phyloP scores from a whole-genome alignment of 345 rosid genomes.

The Pelargonium nanum region DNA sequence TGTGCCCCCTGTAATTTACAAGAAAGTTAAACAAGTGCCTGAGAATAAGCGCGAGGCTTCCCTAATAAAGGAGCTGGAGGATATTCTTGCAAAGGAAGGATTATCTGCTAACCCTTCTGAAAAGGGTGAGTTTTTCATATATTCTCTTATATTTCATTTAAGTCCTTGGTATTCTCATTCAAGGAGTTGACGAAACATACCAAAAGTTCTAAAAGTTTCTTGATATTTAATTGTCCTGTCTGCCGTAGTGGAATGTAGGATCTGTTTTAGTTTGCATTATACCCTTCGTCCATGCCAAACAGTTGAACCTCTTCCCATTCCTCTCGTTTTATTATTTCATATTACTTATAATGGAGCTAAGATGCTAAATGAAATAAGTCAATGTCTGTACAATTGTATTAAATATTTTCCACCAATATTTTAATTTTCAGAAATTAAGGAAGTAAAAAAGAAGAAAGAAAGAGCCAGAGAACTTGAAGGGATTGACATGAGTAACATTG shows the following conservation, averaged over 20 bases:
- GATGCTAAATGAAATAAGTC: neutral
- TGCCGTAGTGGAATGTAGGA: neutral
- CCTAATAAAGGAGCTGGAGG: constrained; percentile 70
- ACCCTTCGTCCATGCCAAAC: neutral
- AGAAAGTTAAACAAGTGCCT: constrained; percentile 73
- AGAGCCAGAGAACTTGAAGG: constrained; percentile 83
- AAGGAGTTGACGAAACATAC: neutral
- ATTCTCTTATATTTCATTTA: constrained; percentile 8
- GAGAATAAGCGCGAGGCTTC: constrained; percentile 73
- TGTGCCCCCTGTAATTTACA: constrained; percentile 69
- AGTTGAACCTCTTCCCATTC: neutral
- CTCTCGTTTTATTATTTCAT: neutral
- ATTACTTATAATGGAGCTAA: neutral
- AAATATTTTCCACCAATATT: neutral
- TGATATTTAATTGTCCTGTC: no score
- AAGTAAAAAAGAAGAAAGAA: constrained; percentile 55
- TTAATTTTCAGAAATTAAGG: constrained; percentile 65
- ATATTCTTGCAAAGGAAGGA: constrained; percentile 81
- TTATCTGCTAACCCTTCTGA: constrained; percentile 72
- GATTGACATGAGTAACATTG: constrained; percentile 74
- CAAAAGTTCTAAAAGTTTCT: no score
- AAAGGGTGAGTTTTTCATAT: constrained; percentile 39
- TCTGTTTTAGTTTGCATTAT: neutral
- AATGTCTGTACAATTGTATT: neutral
- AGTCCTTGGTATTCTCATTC: neutral